Evolutionary conservation across 1,284 basidiomycete genomes (phyloP), one percentile per base, ranked within the genome.

Genomic region (Thecaphora frezii): DNA sequence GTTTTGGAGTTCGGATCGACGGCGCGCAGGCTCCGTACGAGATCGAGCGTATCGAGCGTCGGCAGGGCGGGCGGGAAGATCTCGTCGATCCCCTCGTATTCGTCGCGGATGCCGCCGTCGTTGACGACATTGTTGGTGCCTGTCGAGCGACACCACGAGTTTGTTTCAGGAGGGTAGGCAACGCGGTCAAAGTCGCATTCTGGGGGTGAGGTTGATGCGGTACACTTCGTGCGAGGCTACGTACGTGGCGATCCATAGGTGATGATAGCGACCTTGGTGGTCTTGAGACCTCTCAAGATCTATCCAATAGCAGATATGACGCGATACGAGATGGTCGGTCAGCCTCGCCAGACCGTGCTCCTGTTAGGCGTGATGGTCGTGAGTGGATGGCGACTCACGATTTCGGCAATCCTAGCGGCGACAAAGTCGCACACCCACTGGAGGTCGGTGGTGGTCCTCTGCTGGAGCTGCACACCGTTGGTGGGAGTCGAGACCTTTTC

Each of bases 231-330:
- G 21, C 22, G 46, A 5, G n/a, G 22, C 19, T 83, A 46, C 46
- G 63, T 55, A 46, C 58, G 48, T 46, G 41, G 49, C 36, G 54
- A 69, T 40, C 92, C 92, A 73, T 91, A 93, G 4, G 88, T 81
- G 44, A 94, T 84, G 30, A 97, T 85, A 19, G 89, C 90, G 73
- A 91, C 91, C 70, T 90, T 87, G 72, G 94, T 92, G 12, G 93
- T 94, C 82, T 96, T 96, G 41, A 92, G 83, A 5, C 87, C 89
- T 65, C 89, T 86, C 75, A 87, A 91, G 58, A 96, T 91, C 91
- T 93, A 14, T 30, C 28, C 28, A 30, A 30, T 30, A 30, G 7
- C 28, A 30, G 28, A 14, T 7, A 8, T 7, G 28, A 7, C 8
- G 28, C 28, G 28, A 13, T 28, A 28, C 28, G 28, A 13, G 28